phyloP scores from a whole-genome alignment of 139 green algal genomes.

The Desmodesmus armatus region DNA sequence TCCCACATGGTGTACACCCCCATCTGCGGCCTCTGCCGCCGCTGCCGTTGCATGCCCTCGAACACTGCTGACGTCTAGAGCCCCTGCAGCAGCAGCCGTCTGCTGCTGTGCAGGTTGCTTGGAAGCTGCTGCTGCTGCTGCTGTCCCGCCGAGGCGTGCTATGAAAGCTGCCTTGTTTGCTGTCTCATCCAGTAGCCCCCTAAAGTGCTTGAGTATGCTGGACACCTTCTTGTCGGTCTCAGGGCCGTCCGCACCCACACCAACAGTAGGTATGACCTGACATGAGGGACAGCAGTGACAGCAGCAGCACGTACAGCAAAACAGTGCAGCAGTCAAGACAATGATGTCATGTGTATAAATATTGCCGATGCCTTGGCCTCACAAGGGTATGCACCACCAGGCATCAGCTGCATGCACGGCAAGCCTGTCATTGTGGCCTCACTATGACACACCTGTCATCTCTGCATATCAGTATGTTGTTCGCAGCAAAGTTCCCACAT shows the following conservation, averaged over 20 bases:
- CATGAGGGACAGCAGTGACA: neutral
- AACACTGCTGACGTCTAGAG: neutral
- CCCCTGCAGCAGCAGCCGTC: neutral
- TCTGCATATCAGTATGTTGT: too few relatives aligned
- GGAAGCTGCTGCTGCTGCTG: constrained; percentile 22
- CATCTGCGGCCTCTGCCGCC: neutral
- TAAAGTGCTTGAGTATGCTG: constrained; percentile 75
- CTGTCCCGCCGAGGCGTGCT: neutral
- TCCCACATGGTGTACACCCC: neutral
- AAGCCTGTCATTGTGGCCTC: too few relatives aligned
- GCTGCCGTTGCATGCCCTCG: neutral
- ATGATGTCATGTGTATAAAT: too few relatives aligned
- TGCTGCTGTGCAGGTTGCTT: neutral
- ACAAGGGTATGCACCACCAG: too few relatives aligned
- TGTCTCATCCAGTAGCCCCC: constrained; percentile 72
- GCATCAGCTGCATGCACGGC: too few relatives aligned
- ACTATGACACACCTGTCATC: too few relatives aligned
- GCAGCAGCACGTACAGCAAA: constrained; percentile 3
- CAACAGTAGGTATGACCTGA: constrained; percentile 91
- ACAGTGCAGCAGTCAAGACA: neutral
- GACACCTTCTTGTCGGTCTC: constrained; percentile 49
- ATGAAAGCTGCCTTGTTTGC: constrained; percentile 74
- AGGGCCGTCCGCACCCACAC: constrained; percentile 56
- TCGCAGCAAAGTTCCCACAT: too few relatives aligned
- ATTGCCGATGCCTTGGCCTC: too few relatives aligned